Evolutionary conservation across 371 early-diverging fungal species (phyloP), one percentile per base, ranked within the genome.

Genomic region (Rhizopus delemar): DNA sequence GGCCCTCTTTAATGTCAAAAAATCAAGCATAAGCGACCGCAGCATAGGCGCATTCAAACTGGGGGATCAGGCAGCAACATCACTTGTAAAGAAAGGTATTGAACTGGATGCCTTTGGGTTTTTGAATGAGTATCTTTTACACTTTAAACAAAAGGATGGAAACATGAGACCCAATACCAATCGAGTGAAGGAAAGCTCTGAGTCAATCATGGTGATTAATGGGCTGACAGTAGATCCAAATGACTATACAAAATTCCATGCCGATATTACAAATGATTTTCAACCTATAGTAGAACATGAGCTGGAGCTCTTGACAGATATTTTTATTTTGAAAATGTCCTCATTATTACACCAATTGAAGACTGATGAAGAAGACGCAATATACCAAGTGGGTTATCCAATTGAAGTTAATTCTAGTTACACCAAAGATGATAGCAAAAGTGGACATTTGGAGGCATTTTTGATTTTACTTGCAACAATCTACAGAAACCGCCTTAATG

Each of bases 401-500:
- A 63, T 48, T 75, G 77, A 43, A 51, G 31, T 28, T 11, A 16
- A 55, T 22, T 41, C 41, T 41, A 35, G 34, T 15, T 53, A 59
- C 8, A 38, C 46, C 46, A 67, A 36, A 45, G 32, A 29, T 36
- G 48, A 36, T 7, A 5, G 16, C n/a, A 22, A 64, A 29, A 57
- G 68, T 68, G 11, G 51, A 77, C 56, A 82, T 84, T 52, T 88
- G 0, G 83, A 81, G 58, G 74, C 80, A 1, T 78, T 90, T 41
- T 84, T 89, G 56, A 70, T 74, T 22, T 74, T 89, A 49, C 73
- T 92, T 7, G 73, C 88, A 1, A 70, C 75, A 22, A 66, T 93
- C 8, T 93, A 87, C 69, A 66, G 81, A n/a, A 84, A 87, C 51
- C 70, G 89, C 4, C 82, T 86, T 1, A 89, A 93, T 55, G 83